Base-by-base conservation (phyloP, 1,284 basidiomycete genomes). In the Apiotrichum sp. region DNA sequence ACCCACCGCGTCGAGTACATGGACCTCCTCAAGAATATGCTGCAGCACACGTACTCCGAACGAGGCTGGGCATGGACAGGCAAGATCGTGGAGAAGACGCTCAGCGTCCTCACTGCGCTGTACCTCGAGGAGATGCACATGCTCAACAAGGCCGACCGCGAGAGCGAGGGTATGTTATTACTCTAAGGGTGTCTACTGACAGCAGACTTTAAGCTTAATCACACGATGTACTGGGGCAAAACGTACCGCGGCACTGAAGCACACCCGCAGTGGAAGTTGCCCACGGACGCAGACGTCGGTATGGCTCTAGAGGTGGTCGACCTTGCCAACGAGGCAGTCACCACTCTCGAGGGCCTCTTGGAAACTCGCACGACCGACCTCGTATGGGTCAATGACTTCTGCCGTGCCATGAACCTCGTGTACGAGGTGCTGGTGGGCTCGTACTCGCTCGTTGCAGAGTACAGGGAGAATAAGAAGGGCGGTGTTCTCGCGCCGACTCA, bases 381-480 rank as follows among this genome's bases (percentile, higher is more conserved):
- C 56, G 79, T 84, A 16, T 85, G 86, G 77, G 84, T 88, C 35
- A 97, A 96, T 72, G 93, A 97, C 73, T 96, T 98, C 71, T 98
- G 93, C 75, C 84, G 95, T 81, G 86, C 78, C 58, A 80, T 79
- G 29, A 64, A 64, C 45, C 57, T 72, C 32, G 55, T 74, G 14
- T 70, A 73, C 58, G 69, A 67, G 53, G 60, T 65, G 6, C 51
- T 70, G 13, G 61, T 63, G 34, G 70, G 67, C 2, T 62, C 64
- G 0, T 66, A 70, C 59, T 68, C 67, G 36, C 60, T 71, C 52
- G 59, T 76, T 54, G 65, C 69, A 49, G 73, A 79, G 70, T 58
- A 68, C 68, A 55, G 72, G 7, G 34, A 55, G 4, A 56, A 55
- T 36, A 77, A 77, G 63, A 58, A 50, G 1, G 74, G 69, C 3